Conservation (phyloP, 352 stramenopile genomes). For the Thalassiosira mediterranea region DNA sequence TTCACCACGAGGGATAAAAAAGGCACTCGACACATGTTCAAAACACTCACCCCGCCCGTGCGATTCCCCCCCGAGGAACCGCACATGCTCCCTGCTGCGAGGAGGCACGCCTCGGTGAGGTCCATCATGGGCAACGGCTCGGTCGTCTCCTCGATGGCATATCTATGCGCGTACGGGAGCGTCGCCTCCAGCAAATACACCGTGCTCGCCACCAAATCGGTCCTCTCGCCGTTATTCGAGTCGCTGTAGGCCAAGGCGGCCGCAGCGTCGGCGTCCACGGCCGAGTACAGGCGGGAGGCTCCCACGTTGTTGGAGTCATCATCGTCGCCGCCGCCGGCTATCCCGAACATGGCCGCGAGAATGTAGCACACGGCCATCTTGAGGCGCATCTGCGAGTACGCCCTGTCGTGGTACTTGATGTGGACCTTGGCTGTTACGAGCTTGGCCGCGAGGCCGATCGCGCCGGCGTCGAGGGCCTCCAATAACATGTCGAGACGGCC, state of each 20-base stretch:
- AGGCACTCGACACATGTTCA: too few species aligned
- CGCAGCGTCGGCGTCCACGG: slow-evolving; percentile 63
- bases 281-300: slow-evolving; percentile 64
- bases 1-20: too few species aligned
- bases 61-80: slow-evolving; percentile 63
- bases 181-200: slow-evolving; percentile 37
- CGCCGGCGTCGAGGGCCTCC: slow-evolving; percentile 72
- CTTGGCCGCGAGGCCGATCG: slow-evolving; percentile 57
- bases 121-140: slow-evolving; percentile 64
- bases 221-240: slow-evolving; percentile 9
- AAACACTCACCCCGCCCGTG: too few species aligned
- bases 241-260: slow-evolving; percentile 27
- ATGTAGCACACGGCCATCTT: slow-evolving; percentile 64
- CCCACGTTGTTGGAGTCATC: slow-evolving; percentile 61
- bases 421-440: slow-evolving; percentile 73
- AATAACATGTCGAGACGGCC: slow-evolving; percentile 70
- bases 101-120: slow-evolving; percentile 65
- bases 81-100: slow-evolving; percentile 78
- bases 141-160: slow-evolving; percentile 28
- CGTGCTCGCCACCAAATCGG: slow-evolving; percentile 36
- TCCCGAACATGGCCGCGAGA: slow-evolving; percentile 74
- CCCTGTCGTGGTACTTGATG: slow-evolving; percentile 62
- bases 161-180: slow-evolving; percentile 29
- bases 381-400: slow-evolving; percentile 67
- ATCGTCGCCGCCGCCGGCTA: slow-evolving; percentile 52